Conservation (phyloP, 331 rosid genomes). For the Spiraea crenata region DNA sequence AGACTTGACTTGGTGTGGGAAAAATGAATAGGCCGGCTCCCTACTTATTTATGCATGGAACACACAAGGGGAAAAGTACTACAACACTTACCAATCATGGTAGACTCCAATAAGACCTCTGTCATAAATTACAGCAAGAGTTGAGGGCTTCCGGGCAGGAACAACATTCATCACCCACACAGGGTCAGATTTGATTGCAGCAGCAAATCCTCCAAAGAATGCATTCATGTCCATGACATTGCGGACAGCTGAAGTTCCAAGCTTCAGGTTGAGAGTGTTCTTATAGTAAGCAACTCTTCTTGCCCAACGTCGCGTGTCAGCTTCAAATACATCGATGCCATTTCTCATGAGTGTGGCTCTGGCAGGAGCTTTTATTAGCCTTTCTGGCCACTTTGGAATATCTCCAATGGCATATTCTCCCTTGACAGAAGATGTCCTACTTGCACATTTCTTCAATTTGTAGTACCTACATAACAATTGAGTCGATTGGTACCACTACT, state of each 20-base stretch:
- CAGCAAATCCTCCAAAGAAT: constrained; percentile 95
- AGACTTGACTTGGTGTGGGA: neutral
- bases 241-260: constrained; percentile 84
- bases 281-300: constrained; percentile 79
- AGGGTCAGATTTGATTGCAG: constrained; percentile 76
- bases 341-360: constrained; percentile 66
- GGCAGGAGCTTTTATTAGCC: constrained; percentile 64
- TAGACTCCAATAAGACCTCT: constrained; percentile 92
- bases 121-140: constrained; percentile 76
- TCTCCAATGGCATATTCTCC: constrained; percentile 72
- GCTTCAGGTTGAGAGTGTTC: constrained; percentile 65
- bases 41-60: neutral
- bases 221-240: constrained; percentile 98
- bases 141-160: constrained; percentile 71
- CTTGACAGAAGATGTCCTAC: constrained; percentile 54
- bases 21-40: neutral
- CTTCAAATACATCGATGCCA: constrained; percentile 76
- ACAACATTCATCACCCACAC: constrained; percentile 97
- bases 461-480: constrained; percentile 63
- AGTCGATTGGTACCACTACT: constrained; percentile 22
- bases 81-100: constrained; percentile 80
- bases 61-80: neutral
- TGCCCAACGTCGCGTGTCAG: constrained; percentile 86
- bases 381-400: constrained; percentile 89
- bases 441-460: constrained; percentile 74